A percentile compares a stretch with the other conserved stretches of the same genome.
These are phyloP conservation scores for Fusarium transvaalense DNA, from an alignment of 2,329 filamentous ascomycete species.

Conservation along the genomic window DNA sequence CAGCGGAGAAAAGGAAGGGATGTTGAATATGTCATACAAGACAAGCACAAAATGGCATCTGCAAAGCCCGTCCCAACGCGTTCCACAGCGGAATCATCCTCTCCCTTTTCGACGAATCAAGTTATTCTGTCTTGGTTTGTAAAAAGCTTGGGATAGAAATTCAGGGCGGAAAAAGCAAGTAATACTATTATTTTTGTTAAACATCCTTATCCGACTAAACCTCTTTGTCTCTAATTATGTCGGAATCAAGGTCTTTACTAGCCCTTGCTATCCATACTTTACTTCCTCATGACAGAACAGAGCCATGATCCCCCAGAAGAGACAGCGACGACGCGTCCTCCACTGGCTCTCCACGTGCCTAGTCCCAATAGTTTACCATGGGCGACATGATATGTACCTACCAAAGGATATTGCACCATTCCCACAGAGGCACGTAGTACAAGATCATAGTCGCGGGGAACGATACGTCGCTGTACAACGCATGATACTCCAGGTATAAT, in stretches of 20 bases:
- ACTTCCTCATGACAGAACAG: conserved; percentile 47
- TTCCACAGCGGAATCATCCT: not conserved
- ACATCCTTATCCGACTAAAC: not conserved
- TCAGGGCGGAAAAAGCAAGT: not conserved
- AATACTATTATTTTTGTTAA: not conserved
- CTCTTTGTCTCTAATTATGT: not conserved
- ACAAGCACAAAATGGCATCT: not conserved
- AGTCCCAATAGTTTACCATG: conserved; percentile 50
- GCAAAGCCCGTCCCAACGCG: not conserved
- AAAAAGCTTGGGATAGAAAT: not conserved
- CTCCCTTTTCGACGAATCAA: no score
- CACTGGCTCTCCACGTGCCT: conserved; percentile 51
- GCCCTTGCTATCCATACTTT: not conserved
- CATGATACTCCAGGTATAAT: conserved; percentile 26
- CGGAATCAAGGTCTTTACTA: no score
- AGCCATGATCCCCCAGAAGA: conserved; percentile 52
- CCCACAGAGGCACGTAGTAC: conserved; percentile 47
- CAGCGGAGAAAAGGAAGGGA: not conserved
- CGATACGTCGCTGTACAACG: conserved; percentile 51
- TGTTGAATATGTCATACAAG: not conserved
- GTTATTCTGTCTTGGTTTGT: not conserved
- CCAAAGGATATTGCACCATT: conserved; percentile 47
- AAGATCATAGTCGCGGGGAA: conserved; percentile 51
- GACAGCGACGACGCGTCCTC: conserved; percentile 51
- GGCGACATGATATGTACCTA: conserved; percentile 52